These are phyloP conservation scores for Gossypioides kirkii DNA, from an alignment of 345 rosid species.

Conservation along the genomic window DNA sequence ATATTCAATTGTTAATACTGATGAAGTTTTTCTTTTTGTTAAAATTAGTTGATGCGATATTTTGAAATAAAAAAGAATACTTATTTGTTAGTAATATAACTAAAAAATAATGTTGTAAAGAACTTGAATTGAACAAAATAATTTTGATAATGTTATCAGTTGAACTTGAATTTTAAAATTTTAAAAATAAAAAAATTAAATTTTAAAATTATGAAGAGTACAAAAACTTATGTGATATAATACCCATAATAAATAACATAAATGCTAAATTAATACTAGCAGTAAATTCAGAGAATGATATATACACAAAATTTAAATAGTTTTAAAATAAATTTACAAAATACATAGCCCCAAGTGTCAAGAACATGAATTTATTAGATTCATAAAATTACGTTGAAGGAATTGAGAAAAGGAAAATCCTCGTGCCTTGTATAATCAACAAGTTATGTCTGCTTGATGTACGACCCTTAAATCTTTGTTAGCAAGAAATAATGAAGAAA, in stretches of 20 bases:
- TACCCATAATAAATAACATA: neutral
- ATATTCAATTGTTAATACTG: too few relatives aligned
- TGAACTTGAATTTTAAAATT: too few relatives aligned
- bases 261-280: neutral
- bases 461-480: neutral
- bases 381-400: neutral
- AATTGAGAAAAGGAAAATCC: neutral
- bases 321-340: neutral
- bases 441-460: neutral
- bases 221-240: too few relatives aligned
- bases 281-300: constrained; percentile 2
- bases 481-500: neutral
- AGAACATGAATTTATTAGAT: neutral
- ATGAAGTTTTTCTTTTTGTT: fast-evolving
- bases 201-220: too few relatives aligned
- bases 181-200: too few relatives aligned
- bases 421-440: neutral
- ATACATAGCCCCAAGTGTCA: neutral
- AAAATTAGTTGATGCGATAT: too few relatives aligned
- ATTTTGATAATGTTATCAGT: too few relatives aligned
- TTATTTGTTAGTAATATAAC: too few relatives aligned
- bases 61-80: too few relatives aligned
- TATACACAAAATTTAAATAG: neutral
- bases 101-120: too few relatives aligned
- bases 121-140: too few relatives aligned